A percentile compares a stretch with the other conserved stretches of the same genome.
phyloP scores from a whole-genome alignment of 1,139 yeast genomes.

The Yamadazyma triangularis region DNA sequence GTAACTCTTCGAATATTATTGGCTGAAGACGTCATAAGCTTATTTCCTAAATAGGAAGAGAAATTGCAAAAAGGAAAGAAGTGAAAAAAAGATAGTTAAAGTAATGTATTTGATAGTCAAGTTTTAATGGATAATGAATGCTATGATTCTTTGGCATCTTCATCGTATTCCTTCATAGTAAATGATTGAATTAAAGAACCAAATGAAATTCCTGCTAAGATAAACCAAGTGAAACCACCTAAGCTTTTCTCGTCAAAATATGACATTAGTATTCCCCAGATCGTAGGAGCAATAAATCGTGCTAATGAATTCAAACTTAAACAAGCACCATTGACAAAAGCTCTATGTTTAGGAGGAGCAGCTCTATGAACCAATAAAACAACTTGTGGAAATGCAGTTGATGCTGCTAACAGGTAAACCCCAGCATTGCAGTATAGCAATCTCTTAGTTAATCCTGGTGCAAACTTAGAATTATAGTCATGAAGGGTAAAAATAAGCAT shows the following conservation, averaged over 20 bases:
- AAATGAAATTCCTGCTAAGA: conserved; percentile 32
- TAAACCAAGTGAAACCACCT: conserved; percentile 52
- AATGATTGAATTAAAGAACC: conserved; percentile 28
- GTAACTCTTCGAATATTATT: too few relatives aligned
- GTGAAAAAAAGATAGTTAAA: too few relatives aligned
- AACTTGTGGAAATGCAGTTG: conserved; percentile 13
- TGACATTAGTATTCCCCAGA: conserved; percentile 57
- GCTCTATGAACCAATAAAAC: conserved; percentile 43
- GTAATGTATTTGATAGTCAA: too few relatives aligned
- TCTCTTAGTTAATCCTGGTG: conserved; percentile 19
- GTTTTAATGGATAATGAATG: background rate
- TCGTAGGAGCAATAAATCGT: conserved; percentile 53
- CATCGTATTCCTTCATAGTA: conserved; percentile 22
- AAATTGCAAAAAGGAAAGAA: background rate
- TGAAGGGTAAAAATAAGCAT: conserved; percentile 41
- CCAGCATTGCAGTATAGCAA: conserved; percentile 18
- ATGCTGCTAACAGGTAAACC: conserved; percentile 37
- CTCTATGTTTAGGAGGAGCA: conserved; percentile 44
- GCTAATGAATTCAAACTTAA: conserved; percentile 51
- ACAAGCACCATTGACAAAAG: conserved; percentile 47
- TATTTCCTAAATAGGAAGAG: background rate
- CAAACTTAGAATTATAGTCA: conserved; percentile 22
- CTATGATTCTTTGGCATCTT: conserved; percentile 10
- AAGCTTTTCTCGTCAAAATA: conserved; percentile 36
- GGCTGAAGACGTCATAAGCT: background rate